These are phyloP conservation scores for Cyberlindnera maritima DNA, from an alignment of 805 yeast species.

Conservation along the genomic window DNA sequence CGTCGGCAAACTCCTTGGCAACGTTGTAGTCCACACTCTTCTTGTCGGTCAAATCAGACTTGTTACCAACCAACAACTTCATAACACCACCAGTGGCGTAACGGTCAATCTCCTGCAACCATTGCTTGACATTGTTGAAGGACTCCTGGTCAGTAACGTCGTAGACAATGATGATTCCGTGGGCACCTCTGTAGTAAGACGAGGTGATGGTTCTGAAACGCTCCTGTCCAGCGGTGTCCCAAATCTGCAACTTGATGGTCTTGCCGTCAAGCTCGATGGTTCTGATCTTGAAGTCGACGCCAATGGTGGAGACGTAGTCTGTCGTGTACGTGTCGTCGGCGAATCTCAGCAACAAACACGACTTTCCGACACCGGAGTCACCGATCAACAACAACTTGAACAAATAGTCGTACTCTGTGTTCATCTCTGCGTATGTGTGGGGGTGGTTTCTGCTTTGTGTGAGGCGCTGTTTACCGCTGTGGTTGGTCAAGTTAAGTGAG, in stretches of 20 bases:
- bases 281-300: slow-evolving; percentile 91
- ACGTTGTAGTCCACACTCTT: slow-evolving; percentile 94
- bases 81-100: slow-evolving; percentile 97
- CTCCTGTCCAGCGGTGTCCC: slow-evolving; percentile 99
- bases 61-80: slow-evolving; percentile 94
- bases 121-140: slow-evolving; percentile 93
- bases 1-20: slow-evolving; percentile 97
- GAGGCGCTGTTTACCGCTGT: background rate
- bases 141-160: slow-evolving; percentile 98
- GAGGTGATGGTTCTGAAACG: slow-evolving; percentile 97
- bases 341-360: slow-evolving; percentile 90
- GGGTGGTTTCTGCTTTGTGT: background rate
- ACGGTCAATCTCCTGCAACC: slow-evolving; percentile 98
- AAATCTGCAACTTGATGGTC: slow-evolving; percentile 94
- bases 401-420: slow-evolving; percentile 95
- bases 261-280: slow-evolving; percentile 94
- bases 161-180: slow-evolving; percentile 95
- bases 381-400: slow-evolving; percentile 95
- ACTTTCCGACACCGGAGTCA: slow-evolving; percentile 98
- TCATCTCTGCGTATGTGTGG: slow-evolving; percentile 49
- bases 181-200: slow-evolving; percentile 97
- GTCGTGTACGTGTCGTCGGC: slow-evolving; percentile 97
- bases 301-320: slow-evolving; percentile 95
- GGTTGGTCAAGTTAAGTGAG: background rate
- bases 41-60: slow-evolving; percentile 90